phyloP scores from a whole-genome alignment of 768 basidiomycete species.

The Lentinula detonsa region DNA sequence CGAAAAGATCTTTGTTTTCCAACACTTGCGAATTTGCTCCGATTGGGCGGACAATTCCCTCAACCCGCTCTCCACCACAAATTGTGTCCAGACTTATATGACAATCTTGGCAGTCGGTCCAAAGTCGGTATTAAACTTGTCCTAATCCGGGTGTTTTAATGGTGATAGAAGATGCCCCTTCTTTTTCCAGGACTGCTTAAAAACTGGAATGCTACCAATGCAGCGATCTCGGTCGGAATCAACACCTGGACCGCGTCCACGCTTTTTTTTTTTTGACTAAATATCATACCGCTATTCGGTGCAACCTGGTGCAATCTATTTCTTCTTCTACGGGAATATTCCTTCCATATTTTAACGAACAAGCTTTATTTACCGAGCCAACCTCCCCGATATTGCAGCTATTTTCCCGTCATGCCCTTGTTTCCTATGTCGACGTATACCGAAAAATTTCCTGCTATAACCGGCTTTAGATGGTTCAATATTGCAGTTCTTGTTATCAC shows the following conservation, averaged over 20 bases:
- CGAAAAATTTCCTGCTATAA: conserved; percentile 39
- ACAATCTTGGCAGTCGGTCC: background rate
- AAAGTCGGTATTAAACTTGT: background rate
- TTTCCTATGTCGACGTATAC: background rate
- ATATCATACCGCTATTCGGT: conserved; percentile 8
- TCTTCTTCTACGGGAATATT: conserved; percentile 3
- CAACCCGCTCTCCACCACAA: background rate
- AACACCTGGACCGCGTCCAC: conserved; percentile 4
- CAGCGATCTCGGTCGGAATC: conserved; percentile 8
- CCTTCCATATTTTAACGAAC: background rate
- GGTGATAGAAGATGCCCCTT: conserved; percentile 1
- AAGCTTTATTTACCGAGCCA: conserved; percentile 1
- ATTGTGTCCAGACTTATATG: background rate
- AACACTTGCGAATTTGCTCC: background rate
- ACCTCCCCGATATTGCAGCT: background rate
- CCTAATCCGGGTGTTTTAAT: background rate
- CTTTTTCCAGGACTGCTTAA: conserved; percentile 5
- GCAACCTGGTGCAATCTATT: background rate
- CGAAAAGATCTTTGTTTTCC: background rate
- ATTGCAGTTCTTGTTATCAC: conserved; percentile 63
- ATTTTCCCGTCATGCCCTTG: background rate
- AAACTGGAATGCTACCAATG: background rate
- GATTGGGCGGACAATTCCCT: background rate
- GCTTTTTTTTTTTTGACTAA: conserved; percentile 6
- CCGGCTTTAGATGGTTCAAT: conserved; percentile 73